phyloP scores from a whole-genome alignment of 75 land plant species.

The Adiantum capillusveneris region DNA sequence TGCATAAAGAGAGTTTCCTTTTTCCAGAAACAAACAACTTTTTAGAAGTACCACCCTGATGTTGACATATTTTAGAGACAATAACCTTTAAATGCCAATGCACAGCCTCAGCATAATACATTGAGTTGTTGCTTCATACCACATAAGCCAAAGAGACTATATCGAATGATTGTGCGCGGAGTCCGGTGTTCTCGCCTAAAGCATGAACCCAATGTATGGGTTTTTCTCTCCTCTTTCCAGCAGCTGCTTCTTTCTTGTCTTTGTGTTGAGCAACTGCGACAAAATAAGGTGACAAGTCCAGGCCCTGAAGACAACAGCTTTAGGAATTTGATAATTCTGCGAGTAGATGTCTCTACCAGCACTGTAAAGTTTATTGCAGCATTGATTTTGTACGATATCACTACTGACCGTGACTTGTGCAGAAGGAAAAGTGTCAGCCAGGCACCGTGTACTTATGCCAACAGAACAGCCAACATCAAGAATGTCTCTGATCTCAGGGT shows the following conservation, averaged over 20 bases:
- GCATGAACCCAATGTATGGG: conserved; percentile 80
- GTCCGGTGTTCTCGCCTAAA: conserved; percentile 76
- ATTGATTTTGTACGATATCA: too few species aligned
- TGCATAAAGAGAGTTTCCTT: too few species aligned
- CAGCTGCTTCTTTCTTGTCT: conserved; percentile 40
- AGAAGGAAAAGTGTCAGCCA: conserved; percentile 60
- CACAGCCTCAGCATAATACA: too few species aligned
- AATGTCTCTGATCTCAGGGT: conserved; percentile 35
- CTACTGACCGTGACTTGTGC: conserved; percentile 66
- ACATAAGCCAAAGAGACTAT: conserved; percentile 70
- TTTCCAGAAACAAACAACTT: too few species aligned
- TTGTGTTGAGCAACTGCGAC: conserved; percentile 81
- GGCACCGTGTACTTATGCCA: conserved; percentile 67
- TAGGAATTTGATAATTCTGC: not conserved
- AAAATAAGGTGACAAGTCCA: conserved; percentile 91
- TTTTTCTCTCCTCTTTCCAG: conserved; percentile 21
- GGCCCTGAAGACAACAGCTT: conserved; percentile 40
- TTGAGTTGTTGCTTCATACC: too few species aligned
- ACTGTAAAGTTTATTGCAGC: not conserved
- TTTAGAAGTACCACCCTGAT: too few species aligned
- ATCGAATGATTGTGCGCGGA: conserved; percentile 69
- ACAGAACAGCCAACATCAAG: conserved; percentile 86
- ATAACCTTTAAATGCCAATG: too few species aligned
- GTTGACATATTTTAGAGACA: too few species aligned
- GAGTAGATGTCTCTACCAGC: not conserved